phyloP scores from a whole-genome alignment of 1,284 basidiomycete species.

The Xerocomus nothofagi region DNA sequence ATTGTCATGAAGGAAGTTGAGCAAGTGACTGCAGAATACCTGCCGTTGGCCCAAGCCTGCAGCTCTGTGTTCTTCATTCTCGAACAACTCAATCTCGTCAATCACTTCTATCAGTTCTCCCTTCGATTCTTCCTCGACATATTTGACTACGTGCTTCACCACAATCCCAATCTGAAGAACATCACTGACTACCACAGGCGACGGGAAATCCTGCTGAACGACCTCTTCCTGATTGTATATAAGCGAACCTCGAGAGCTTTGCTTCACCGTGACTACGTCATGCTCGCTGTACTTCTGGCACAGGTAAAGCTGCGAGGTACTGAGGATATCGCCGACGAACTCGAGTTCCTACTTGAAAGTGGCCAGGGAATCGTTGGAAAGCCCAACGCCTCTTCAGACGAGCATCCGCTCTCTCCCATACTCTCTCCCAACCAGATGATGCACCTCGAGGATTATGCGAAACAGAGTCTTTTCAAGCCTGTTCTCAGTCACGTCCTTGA shows the following conservation, averaged over 20 bases:
- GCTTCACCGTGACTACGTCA: constrained; percentile 88
- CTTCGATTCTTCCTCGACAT: constrained; percentile 98
- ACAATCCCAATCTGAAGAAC: constrained; percentile 86
- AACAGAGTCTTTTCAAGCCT: constrained; percentile 74
- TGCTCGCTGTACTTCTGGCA: constrained; percentile 87
- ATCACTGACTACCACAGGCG: constrained; percentile 76
- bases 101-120: constrained; percentile 99
- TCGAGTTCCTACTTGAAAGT: constrained; percentile 89
- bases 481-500: constrained; percentile 69
- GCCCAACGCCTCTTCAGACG: constrained; percentile 36
- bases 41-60: constrained; percentile 94
- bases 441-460: constrained; percentile 68
- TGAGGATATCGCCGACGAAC: constrained; percentile 80
- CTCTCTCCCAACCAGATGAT: constrained; percentile 66
- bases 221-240: constrained; percentile 91
- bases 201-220: constrained; percentile 83
- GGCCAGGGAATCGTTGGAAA: constrained; percentile 64
- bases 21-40: constrained; percentile 91
- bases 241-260: constrained; percentile 89
- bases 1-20: constrained; percentile 96
- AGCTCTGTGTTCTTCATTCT: constrained; percentile 97
- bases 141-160: constrained; percentile 91
- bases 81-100: constrained; percentile 90
- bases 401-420: constrained; percentile 46
- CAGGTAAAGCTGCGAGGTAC: constrained; percentile 85